Percentiles rank a stretch among this genome's conserved stretches.
Evolutionary conservation across 208 protist genomes (phyloP).

Genomic region (Endotrypanum monterogeii): DNA sequence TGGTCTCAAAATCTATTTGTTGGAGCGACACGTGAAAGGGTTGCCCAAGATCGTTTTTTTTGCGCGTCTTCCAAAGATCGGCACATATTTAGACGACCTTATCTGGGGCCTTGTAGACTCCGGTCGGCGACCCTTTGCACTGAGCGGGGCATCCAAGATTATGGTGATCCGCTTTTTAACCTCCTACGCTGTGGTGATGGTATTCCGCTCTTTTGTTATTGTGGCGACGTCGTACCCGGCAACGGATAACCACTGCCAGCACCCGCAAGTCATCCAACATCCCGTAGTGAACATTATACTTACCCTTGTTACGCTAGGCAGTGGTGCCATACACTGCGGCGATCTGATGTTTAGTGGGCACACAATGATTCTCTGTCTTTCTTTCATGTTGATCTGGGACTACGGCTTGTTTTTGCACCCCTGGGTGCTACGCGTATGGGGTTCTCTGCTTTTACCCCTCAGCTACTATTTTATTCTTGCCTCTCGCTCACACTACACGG

Average conservation of each 20-base stretch:
- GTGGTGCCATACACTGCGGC: conserved; percentile 84
- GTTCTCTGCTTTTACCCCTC: conserved; percentile 38
- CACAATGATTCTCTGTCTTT: conserved; percentile 81
- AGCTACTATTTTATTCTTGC: conserved; percentile 77
- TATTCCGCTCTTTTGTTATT: conserved; percentile 77
- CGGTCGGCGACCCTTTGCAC: conserved; percentile 36
- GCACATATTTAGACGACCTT: conserved; percentile 32
- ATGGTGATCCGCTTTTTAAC: conserved; percentile 73
- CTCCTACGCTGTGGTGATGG: conserved; percentile 61
- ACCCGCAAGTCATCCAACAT: conserved; percentile 61
- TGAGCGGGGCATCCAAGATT: conserved; percentile 43
- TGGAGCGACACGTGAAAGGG: conserved; percentile 43
- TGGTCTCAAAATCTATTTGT: conserved; percentile 66
- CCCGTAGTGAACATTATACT: conserved; percentile 75
- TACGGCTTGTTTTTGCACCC: conserved; percentile 72
- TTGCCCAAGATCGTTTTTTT: conserved; percentile 22
- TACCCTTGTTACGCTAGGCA: conserved; percentile 79
- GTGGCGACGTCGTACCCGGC: conserved; percentile 80
- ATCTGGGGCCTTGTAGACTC: conserved; percentile 59
- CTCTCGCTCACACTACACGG: conserved; percentile 89
- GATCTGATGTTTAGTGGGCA: conserved; percentile 92
- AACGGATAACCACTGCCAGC: conserved; percentile 82
- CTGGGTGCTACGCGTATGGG: conserved; percentile 44
- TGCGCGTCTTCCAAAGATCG: conserved; percentile 22
- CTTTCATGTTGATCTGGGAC: conserved; percentile 49